Evolutionary conservation across 805 yeast genomes (phyloP), one percentile per base, ranked within the genome.

Genomic region (Suhomyces canberraensis): DNA sequence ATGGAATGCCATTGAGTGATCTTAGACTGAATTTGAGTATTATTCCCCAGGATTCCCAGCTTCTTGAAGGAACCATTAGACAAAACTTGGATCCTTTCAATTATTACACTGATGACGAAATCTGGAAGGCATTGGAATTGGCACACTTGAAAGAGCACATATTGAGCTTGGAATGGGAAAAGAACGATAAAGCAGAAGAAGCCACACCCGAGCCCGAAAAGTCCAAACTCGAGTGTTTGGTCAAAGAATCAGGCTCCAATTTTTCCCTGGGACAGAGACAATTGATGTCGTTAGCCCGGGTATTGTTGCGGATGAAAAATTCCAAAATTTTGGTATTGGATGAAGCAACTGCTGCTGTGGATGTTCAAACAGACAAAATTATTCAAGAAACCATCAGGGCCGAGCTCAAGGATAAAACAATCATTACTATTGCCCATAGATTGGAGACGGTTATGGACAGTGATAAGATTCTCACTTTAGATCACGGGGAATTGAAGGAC

Each of bases 201-300:
- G 17, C 19, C 17, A 30, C 8, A 7, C 16, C 14, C 8, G 33
- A 30, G 4, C 9, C 19, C 3, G 35, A 29, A 11, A 26, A 25
- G 3, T 37, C 45, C 4, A 60, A 58, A 16, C 45, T 60, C 13
- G 50, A 54, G 33, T 66, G 47, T 19, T 46, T 42, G 22, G 59
- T 64, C 6, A 62, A 71, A 25, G 96, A 88, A 57, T 85, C 89
- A 35, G 96, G 96, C 5, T 65, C 85, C 11, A 90, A 89, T 54
- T 61, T 90, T 41, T 86, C 95, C 4, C 81, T 81, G 35, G 97
- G 97, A 15, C 96, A 90, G 63, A 75, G 88, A 46, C 97, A 89
- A 61, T 67, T 90, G 40, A 68, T 89, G 57, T 89, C 95, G 54
- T 66, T 90, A 31, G 91, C 95, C 0, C 71, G 96, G 44, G 93